Evolutionary conservation across 768 basidiomycete genomes (phyloP).

Genomic region (Daedalea quercina): DNA sequence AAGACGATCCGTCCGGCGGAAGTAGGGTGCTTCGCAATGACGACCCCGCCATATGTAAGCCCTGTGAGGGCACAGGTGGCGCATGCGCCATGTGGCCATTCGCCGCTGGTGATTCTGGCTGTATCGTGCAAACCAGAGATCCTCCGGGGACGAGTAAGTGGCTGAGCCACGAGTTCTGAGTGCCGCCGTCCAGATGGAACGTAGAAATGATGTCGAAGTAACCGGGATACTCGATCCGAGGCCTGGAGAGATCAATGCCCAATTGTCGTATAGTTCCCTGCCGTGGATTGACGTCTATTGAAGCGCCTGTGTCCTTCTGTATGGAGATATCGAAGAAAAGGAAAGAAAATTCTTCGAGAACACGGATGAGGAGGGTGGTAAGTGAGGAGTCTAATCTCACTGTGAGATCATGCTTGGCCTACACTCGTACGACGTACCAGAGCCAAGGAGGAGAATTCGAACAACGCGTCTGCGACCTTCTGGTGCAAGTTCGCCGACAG

Average conservation of each 20-base stretch:
- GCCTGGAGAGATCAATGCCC: too few relatives aligned
- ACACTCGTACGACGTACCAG: not conserved
- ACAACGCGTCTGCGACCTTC: not conserved
- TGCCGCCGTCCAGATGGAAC: not conserved
- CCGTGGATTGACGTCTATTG: too few relatives aligned
- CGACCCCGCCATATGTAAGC: too few relatives aligned
- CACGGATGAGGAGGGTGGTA: not conserved
- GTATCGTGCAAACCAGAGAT: not conserved
- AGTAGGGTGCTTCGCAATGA: too few relatives aligned
- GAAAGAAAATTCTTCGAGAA: not conserved
- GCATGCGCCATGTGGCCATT: not conserved
- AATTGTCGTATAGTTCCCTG: too few relatives aligned
- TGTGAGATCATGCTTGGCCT: not conserved
- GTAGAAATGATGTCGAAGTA: not conserved
- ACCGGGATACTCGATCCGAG: not conserved
- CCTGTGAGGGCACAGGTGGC: too few relatives aligned
- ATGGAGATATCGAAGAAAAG: not conserved
- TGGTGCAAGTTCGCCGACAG: too few relatives aligned
- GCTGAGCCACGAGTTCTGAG: not conserved
- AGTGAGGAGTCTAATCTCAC: not conserved
- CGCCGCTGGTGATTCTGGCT: not conserved
- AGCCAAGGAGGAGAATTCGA: not conserved
- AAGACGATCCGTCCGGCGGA: too few relatives aligned
- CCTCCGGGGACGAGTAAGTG: not conserved
- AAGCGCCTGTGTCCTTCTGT: too few relatives aligned